A percentile compares a stretch with the other conserved stretches of the same genome.
Conservation (phyloP, 208 protist species). For the Cochliopodium minus region DNA sequence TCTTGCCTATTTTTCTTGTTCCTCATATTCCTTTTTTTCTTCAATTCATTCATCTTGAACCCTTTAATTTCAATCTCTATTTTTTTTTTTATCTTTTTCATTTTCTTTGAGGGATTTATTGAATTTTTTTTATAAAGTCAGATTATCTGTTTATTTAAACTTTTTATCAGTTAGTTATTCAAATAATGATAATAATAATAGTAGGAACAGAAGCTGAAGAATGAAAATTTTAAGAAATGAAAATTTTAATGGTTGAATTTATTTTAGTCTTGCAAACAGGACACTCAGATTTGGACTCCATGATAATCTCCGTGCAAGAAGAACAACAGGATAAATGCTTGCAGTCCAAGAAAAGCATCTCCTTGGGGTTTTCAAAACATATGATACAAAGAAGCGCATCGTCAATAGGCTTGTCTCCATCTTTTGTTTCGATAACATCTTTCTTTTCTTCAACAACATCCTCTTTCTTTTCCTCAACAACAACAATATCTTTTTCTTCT, state of each 20-base stretch:
- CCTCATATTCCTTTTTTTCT: slow-evolving; percentile 5
- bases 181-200: too few species aligned
- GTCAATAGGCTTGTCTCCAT: neutral
- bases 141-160: neutral
- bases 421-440: neutral
- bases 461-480: neutral
- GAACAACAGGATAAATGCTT: too few species aligned
- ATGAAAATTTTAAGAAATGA: too few species aligned
- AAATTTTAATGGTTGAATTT: neutral
- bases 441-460: neutral
- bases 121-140: neutral
- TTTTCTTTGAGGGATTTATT: neutral
- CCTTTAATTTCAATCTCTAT: slow-evolving; percentile 2
- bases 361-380: too few species aligned
- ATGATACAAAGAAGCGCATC: too few species aligned
- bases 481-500: slow-evolving; percentile 1
- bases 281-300: too few species aligned
- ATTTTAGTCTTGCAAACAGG: too few species aligned
- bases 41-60: too few species aligned
- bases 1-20: neutral
- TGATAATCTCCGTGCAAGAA: too few species aligned
- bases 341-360: too few species aligned
- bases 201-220: too few species aligned
- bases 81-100: slow-evolving; percentile 4
- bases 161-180: neutral